A percentile compares a stretch with the other conserved stretches of the same genome.
Conservation (phyloP, 2,329 filamentous ascomycete species). For the Verticillium klebahnii region DNA sequence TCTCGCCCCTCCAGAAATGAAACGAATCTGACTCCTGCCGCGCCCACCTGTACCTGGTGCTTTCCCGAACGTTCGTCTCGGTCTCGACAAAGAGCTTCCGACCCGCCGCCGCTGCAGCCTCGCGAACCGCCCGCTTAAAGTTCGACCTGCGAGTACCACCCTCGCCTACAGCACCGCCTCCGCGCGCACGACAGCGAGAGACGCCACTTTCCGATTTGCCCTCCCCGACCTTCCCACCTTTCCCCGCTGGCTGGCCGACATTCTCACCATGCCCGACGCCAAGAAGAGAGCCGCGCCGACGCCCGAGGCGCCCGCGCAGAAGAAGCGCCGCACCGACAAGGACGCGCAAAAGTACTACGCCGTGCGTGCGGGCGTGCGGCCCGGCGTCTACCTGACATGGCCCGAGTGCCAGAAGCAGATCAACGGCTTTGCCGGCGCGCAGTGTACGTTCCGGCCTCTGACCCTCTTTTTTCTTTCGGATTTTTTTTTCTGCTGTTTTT, state of each 20-base stretch:
- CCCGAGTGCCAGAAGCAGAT: constrained; percentile 58
- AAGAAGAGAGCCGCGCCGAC: constrained; percentile 3
- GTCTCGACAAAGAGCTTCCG: background rate
- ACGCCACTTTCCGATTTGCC: background rate
- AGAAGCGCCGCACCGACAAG: constrained; percentile 44
- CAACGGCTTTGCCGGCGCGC: constrained; percentile 57
- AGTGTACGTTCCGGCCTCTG: constrained; percentile 49
- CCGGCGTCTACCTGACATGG: constrained; percentile 60
- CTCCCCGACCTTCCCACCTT: background rate
- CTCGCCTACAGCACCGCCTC: background rate
- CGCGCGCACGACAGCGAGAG: background rate
- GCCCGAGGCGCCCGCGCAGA: constrained; percentile 18
- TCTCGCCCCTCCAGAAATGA: background rate
- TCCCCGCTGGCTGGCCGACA: background rate
- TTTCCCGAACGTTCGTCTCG: background rate
- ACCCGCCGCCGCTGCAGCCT: background rate
- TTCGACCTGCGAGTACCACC: background rate
- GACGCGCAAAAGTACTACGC: constrained; percentile 56
- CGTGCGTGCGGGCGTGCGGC: constrained; percentile 50
- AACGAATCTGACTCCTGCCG: background rate
- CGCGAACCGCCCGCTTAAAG: background rate
- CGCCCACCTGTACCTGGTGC: background rate
- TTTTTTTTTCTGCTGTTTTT: no score
- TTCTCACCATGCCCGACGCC: constrained; percentile 7
- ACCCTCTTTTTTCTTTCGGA: no score